Evolutionary conservation across 1,139 yeast genomes (phyloP), one percentile per base, ranked within the genome.

Genomic region (Dujonia santamariae): DNA sequence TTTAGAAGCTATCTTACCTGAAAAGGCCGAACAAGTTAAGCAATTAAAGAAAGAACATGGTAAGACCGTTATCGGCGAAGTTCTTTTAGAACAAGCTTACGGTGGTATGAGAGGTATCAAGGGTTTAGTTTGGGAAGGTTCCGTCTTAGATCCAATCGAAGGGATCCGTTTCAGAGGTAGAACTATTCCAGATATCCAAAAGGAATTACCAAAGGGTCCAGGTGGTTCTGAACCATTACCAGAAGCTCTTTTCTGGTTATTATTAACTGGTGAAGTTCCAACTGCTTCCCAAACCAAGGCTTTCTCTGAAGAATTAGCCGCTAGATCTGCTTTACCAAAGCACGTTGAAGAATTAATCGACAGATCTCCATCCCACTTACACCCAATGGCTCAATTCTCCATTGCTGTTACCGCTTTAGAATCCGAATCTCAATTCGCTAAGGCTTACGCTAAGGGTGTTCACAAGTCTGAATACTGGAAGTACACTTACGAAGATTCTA

Each of bases 71-170:
- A 87, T 94, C 54, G 97, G 96, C 53, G 96, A 92, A 71, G 95
- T 90, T 49, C 73, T 81, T 47, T 77, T 92, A 50, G 96, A 87
- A 68, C 97, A 92, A 73, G 96, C 96, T 36, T 92, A 92, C 71
- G 98, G 97, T 76, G 98, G 98, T 78, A 87, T 86, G 96, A 83
- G 97, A 72, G 97, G 97, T 66, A 85, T 90, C 72, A 86, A 86
- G 71, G 96, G 96, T 57, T 76, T 92, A 53, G 97, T 92, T 43
- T 92, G 97, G 97, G 97, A 92, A 76, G 98, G 98, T 56, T 90
- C 97, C 39, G 98, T 92, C 38, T 77, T 92, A 63, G 98, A 92
- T 69, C 95, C 98, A 51, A 84, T 84, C 50, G 98, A 92, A 71
- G 98, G 98, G 59, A 92, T 92, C 63, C 83, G 97, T 63, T 92